phyloP scores from a whole-genome alignment of 2,329 filamentous ascomycete species.

The Dactylellina sp. region DNA sequence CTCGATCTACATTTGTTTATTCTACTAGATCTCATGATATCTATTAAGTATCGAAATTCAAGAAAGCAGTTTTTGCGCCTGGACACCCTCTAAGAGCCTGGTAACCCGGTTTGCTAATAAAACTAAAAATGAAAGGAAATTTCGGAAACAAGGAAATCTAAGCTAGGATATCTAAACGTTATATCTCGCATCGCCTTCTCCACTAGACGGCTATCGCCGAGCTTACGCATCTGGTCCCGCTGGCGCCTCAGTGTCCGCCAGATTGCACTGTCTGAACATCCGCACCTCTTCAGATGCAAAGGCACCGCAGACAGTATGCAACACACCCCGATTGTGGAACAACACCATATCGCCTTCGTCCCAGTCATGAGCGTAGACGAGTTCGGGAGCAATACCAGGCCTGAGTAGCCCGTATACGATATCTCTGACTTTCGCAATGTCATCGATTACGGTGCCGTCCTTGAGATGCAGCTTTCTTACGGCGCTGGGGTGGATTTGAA shows the following conservation, averaged over 20 bases:
- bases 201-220: not conserved
- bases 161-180: not conserved
- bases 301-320: slow-evolving; percentile 80
- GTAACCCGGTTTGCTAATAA: slow-evolving; percentile 50
- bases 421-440: slow-evolving; percentile 74
- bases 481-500: slow-evolving; percentile 80
- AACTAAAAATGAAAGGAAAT: slow-evolving; percentile 22
- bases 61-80: slow-evolving; percentile 42
- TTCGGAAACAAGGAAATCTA: slow-evolving; percentile 11
- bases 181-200: not conserved
- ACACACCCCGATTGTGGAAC: slow-evolving; percentile 80
- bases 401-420: slow-evolving; percentile 79
- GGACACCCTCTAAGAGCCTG: slow-evolving; percentile 58
- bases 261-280: slow-evolving; percentile 81
- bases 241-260: slow-evolving; percentile 74
- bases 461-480: slow-evolving; percentile 75
- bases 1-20: slow-evolving; percentile 13
- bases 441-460: slow-evolving; percentile 76
- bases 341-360: slow-evolving; percentile 79
- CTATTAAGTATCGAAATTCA: not conserved
- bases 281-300: slow-evolving; percentile 79
- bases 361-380: slow-evolving; percentile 82
- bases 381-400: slow-evolving; percentile 75
- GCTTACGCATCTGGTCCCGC: slow-evolving; percentile 65
- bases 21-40: not conserved